Conservation (phyloP, 2,329 filamentous ascomycete species). For the Fusarium sulawesiense region DNA sequence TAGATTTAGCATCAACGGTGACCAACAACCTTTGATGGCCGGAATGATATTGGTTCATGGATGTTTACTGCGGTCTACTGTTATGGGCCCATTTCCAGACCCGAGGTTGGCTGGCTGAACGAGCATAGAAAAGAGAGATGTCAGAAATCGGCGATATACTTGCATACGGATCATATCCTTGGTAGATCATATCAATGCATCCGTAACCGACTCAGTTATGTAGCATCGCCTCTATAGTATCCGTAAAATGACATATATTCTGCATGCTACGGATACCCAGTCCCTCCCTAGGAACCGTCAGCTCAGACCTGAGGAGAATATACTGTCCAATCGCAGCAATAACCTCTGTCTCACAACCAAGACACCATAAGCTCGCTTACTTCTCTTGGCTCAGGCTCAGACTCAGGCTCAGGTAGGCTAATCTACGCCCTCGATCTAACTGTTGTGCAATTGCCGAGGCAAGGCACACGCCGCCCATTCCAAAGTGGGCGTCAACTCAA, state of each 20-base stretch:
- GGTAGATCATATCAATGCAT: background rate
- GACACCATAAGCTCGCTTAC: background rate
- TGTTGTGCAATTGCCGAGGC: constrained; percentile 25
- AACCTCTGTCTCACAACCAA: constrained; percentile 13
- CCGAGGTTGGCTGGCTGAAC: background rate
- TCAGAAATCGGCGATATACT: constrained; percentile 5
- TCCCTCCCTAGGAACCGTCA: background rate
- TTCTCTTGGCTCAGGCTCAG: background rate
- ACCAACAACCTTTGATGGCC: background rate
- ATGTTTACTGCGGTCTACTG: background rate
- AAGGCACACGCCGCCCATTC: constrained; percentile 24
- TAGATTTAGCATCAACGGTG: constrained; percentile 10
- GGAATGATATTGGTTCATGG: constrained; percentile 2
- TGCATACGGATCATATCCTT: background rate
- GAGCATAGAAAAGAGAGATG: background rate
- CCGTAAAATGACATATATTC: background rate
- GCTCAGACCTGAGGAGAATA: background rate
- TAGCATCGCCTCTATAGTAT: background rate
- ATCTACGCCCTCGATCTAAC: constrained; percentile 3
- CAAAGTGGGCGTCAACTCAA: constrained; percentile 11
- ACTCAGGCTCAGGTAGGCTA: background rate
- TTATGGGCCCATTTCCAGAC: constrained; percentile 1
- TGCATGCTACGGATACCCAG: background rate
- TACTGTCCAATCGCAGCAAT: constrained; percentile 4
- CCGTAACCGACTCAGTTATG: background rate